Conservation (phyloP, 2,329 filamentous ascomycete genomes). For the Claviceps monticola region DNA sequence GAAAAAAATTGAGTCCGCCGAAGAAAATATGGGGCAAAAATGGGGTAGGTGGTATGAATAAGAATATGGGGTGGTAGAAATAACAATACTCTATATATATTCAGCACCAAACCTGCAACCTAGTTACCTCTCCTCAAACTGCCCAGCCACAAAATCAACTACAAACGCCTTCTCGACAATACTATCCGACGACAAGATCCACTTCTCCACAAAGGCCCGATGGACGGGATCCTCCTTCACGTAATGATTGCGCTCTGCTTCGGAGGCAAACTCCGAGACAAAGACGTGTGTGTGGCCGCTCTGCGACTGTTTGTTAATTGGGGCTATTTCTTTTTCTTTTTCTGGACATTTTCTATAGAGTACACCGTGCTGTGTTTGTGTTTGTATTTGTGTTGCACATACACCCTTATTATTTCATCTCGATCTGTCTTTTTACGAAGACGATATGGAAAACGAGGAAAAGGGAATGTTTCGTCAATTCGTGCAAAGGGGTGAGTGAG, state of each 20-base stretch:
- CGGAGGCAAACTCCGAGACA: conserved; percentile 49
- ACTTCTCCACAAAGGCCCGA: conserved; percentile 41
- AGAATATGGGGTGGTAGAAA: too few species aligned
- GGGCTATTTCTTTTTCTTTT: background rate
- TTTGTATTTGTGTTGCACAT: too few species aligned
- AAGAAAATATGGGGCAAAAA: too few species aligned
- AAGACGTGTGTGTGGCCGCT: conserved; percentile 56
- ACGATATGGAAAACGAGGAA: too few species aligned
- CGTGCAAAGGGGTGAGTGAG: too few species aligned
- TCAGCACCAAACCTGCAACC: too few species aligned
- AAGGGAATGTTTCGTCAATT: too few species aligned
- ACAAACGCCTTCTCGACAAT: conserved; percentile 32
- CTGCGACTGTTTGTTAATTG: conserved; percentile 19
- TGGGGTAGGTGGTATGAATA: too few species aligned
- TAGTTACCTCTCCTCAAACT: background rate
- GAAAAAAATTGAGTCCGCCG: too few species aligned
- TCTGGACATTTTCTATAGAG: background rate
- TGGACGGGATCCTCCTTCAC: conserved; percentile 50
- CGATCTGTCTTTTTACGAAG: too few species aligned
- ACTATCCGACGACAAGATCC: conserved; percentile 12
- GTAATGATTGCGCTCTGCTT: conserved; percentile 56
- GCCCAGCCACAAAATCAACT: conserved; percentile 43
- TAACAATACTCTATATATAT: too few species aligned
- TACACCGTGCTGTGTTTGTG: too few species aligned
- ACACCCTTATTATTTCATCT: background rate